Conservation (phyloP, 1,284 basidiomycete species). For the Cutaneotrichosporon spelunceum region DNA sequence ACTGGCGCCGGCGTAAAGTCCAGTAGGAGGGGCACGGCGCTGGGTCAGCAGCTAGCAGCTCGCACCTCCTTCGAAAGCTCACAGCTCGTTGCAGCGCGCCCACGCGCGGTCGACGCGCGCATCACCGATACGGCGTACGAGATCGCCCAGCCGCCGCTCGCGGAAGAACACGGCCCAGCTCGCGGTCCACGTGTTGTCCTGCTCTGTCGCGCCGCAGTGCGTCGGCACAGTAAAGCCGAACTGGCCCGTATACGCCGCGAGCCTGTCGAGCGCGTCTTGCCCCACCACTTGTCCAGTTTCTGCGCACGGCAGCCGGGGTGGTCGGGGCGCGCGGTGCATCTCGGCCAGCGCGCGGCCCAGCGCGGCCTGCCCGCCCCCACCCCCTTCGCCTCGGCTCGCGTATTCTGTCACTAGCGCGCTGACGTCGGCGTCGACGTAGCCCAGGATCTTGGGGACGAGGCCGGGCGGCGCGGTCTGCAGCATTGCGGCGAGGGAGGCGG, state of each 20-base stretch:
- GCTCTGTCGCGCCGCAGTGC: constrained; percentile 72
- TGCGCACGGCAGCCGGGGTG: no score
- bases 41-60: constrained; percentile 42
- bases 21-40: constrained; percentile 72
- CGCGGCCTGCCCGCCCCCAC: not conserved
- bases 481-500: constrained; percentile 67
- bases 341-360: not conserved
- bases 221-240: constrained; percentile 76
- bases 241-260: constrained; percentile 40
- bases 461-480: constrained; percentile 60
- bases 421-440: constrained; percentile 52
- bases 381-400: not conserved
- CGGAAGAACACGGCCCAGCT: constrained; percentile 67
- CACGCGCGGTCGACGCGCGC: constrained; percentile 58
- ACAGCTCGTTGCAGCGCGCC: constrained; percentile 62
- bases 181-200: constrained; percentile 71
- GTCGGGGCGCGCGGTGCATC: constrained; percentile 1
- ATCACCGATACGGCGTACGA: constrained; percentile 56
- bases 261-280: not conserved
- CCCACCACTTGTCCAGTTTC: not conserved
- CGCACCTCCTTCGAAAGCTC: no score
- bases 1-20: constrained; percentile 58
- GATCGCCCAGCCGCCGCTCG: constrained; percentile 58
- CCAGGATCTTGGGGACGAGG: constrained; percentile 63
- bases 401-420: constrained; percentile 61